phyloP scores from a whole-genome alignment of 352 stramenopile species.

The Pythium phragmiticola region DNA sequence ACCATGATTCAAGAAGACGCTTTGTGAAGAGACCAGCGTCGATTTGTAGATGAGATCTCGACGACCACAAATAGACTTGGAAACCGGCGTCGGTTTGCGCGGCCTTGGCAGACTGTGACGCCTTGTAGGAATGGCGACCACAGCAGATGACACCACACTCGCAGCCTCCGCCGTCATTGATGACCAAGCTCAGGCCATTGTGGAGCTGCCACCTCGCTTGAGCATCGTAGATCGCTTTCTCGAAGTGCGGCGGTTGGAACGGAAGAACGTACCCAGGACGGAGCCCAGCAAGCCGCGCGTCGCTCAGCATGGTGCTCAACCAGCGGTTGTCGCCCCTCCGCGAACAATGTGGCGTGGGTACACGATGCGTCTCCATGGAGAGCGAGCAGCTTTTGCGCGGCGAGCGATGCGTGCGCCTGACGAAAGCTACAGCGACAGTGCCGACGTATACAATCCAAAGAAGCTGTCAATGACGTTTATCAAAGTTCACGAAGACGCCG shows the following conservation, averaged over 20 bases:
- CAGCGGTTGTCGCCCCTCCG: background rate
- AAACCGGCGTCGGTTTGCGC: background rate
- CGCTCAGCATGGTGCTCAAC: background rate
- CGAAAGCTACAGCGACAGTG: conserved; percentile 40
- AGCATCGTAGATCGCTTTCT: conserved; percentile 19
- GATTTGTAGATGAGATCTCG: background rate
- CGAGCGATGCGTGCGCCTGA: conserved; percentile 37
- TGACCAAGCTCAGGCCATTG: background rate
- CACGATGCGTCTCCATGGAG: conserved; percentile 38
- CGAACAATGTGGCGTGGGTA: conserved; percentile 39
- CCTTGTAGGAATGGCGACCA: background rate
- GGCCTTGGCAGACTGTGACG: no score
- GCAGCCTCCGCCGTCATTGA: background rate
- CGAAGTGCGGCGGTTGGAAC: conserved; percentile 17
- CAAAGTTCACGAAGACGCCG: conserved; percentile 49
- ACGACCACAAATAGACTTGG: background rate
- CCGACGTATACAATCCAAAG: conserved; percentile 51
- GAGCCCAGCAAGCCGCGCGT: background rate
- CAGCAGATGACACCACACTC: background rate
- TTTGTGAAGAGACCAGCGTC: background rate
- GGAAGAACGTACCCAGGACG: background rate
- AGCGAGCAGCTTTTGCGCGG: conserved; percentile 30
- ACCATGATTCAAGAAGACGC: background rate
- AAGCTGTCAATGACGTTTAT: conserved; percentile 38
- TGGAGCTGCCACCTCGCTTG: background rate